Conservation (phyloP, 106 monocot genomes). For the Dendrobium nobile region DNA sequence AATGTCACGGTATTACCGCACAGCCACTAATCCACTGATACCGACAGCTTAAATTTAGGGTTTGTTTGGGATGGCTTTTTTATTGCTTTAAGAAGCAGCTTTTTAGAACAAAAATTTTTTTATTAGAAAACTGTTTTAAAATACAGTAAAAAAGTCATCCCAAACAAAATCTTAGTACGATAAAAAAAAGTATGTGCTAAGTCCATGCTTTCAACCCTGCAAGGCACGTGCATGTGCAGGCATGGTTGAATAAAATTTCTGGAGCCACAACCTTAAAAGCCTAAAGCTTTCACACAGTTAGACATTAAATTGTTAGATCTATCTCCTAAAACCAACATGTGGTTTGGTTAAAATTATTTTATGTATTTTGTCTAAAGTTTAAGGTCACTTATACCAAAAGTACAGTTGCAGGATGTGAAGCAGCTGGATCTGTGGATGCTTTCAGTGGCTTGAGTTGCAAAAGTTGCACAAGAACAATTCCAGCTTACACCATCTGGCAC, state of each 20-base stretch:
- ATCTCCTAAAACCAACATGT: background rate
- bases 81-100: too few species aligned
- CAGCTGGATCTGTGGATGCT: conserved; percentile 7
- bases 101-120: too few species aligned
- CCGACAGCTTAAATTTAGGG: too few species aligned
- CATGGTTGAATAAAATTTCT: background rate
- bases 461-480: conserved; percentile 9
- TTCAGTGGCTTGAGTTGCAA: background rate
- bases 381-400: conserved; percentile 2
- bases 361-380: background rate
- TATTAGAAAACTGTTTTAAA: too few species aligned
- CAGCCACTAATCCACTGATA: too few species aligned
- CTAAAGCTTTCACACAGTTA: conserved; percentile 3
- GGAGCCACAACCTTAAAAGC: background rate
- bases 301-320: background rate
- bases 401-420: conserved; percentile 7
- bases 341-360: background rate
- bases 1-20: background rate
- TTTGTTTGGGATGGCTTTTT: too few species aligned
- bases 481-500: conserved; percentile 3
- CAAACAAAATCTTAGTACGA: background rate
- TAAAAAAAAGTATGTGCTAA: background rate
- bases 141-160: too few species aligned
- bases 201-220: background rate
- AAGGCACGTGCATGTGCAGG: background rate